Conservation (phyloP, 805 yeast species). For the Candida caryicola region DNA sequence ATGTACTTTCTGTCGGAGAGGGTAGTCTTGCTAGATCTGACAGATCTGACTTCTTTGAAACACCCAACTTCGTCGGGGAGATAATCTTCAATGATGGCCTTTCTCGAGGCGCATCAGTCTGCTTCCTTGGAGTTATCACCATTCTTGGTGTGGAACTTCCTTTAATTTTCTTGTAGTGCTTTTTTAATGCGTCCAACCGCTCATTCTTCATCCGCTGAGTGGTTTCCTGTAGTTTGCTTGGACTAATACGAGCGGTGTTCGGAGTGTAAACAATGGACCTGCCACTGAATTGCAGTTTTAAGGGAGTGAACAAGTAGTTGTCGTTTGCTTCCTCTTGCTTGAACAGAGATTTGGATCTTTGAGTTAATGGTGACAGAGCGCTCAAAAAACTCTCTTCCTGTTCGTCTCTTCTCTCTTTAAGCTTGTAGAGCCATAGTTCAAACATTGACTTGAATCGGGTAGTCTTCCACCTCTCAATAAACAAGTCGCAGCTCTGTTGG, state of each 20-base stretch:
- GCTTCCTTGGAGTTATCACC: not conserved
- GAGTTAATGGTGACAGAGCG: slow-evolving; percentile 34
- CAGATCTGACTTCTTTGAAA: not conserved
- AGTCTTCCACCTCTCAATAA: slow-evolving; percentile 31
- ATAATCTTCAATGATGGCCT: not conserved
- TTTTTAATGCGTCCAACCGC: slow-evolving; percentile 32
- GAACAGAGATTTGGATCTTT: slow-evolving; percentile 11
- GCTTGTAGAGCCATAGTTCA: slow-evolving; percentile 37
- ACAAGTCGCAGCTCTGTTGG: slow-evolving; percentile 34
- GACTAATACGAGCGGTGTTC: slow-evolving; percentile 25
- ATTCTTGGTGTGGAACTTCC: slow-evolving; percentile 15
- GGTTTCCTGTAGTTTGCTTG: slow-evolving; percentile 38
- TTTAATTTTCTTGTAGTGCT: slow-evolving; percentile 28
- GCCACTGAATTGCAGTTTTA: slow-evolving; percentile 23
- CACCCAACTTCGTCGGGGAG: slow-evolving; percentile 1
- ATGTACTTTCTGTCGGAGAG: slow-evolving; percentile 1
- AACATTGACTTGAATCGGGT: slow-evolving; percentile 28
- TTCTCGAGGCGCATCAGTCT: not conserved
- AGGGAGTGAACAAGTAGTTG: slow-evolving; percentile 36
- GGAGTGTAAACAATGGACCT: slow-evolving; percentile 19
- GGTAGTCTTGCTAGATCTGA: slow-evolving; percentile 2
- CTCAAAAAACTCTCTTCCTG: slow-evolving; percentile 21
- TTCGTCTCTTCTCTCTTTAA: slow-evolving; percentile 10
- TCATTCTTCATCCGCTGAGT: slow-evolving; percentile 33
- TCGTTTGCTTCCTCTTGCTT: not conserved